phyloP scores from a whole-genome alignment of 73 alveolate species.

The Paramecium pentaurelia region DNA sequence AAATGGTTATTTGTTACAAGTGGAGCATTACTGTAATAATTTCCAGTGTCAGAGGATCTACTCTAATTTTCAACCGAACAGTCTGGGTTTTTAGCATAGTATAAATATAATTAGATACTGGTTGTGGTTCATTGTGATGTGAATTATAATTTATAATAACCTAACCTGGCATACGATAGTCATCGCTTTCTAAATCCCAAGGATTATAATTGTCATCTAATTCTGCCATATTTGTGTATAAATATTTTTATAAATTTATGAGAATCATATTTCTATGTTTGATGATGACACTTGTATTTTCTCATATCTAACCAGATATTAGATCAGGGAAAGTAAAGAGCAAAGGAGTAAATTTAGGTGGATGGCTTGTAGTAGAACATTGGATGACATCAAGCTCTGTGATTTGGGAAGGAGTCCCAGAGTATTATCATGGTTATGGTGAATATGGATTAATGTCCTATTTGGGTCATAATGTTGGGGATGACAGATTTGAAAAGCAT shows the following conservation, averaged over 20 bases:
- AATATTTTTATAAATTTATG: neutral
- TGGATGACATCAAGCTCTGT: slow-evolving; percentile 34
- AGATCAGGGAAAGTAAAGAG: slow-evolving; percentile 8
- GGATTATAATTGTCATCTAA: neutral
- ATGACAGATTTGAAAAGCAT: slow-evolving; percentile 9
- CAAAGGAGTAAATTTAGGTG: slow-evolving; percentile 42
- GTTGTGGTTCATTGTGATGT: neutral
- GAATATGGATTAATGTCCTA: slow-evolving; percentile 38
- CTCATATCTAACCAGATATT: slow-evolving; percentile 10
- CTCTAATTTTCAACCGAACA: neutral
- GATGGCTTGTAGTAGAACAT: slow-evolving; percentile 41
- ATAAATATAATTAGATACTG: neutral
- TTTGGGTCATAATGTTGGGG: slow-evolving; percentile 15
- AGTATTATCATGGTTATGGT: neutral
- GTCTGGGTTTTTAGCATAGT: neutral
- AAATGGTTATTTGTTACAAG: neutral
- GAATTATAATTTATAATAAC: neutral
- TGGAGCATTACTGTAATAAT: neutral
- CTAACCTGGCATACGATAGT: neutral
- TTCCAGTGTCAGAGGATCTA: neutral
- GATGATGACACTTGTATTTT: neutral
- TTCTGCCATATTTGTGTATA: neutral
- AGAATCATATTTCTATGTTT: neutral
- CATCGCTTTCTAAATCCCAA: neutral
- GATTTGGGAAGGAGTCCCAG: slow-evolving; percentile 47